Evolutionary conservation across 352 stramenopile genomes (phyloP).

Genomic region (Albugo laibachii): DNA sequence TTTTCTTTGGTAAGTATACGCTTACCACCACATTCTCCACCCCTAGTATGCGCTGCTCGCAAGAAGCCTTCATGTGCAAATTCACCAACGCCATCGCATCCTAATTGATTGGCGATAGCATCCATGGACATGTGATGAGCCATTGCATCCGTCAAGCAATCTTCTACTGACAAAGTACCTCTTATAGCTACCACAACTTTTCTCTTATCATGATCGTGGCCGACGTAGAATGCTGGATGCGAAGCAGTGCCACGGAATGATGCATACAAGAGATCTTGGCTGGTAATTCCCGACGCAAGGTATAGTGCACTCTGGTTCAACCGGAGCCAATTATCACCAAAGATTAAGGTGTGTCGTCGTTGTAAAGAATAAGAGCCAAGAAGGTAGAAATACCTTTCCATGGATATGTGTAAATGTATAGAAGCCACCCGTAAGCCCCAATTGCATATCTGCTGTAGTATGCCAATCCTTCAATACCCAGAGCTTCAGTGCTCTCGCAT

Average conservation of each 20-base stretch:
- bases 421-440: conserved; percentile 78
- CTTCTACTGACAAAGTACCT: conserved; percentile 69
- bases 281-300: conserved; percentile 38
- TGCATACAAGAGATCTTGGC: conserved; percentile 61
- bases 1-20: no score
- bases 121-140: conserved; percentile 66
- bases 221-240: conserved; percentile 55
- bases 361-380: conserved; percentile 14
- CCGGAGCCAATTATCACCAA: conserved; percentile 74
- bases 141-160: conserved; percentile 73
- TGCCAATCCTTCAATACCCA: conserved; percentile 9
- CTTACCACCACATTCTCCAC: no score
- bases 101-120: conserved; percentile 32
- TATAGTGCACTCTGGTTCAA: conserved; percentile 53
- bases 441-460: conserved; percentile 73
- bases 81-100: conserved; percentile 45
- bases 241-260: conserved; percentile 68
- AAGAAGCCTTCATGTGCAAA: conserved; percentile 71
- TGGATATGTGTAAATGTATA: conserved; percentile 75
- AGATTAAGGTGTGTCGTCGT: conserved; percentile 12
- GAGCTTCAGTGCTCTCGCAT: background rate
- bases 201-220: conserved; percentile 46
- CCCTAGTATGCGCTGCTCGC: conserved; percentile 41
- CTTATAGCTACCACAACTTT: conserved; percentile 71
- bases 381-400: conserved; percentile 56